Evolutionary conservation across 495 filamentous ascomycete genomes (phyloP).

Genomic region (Acidomyces sp.): DNA sequence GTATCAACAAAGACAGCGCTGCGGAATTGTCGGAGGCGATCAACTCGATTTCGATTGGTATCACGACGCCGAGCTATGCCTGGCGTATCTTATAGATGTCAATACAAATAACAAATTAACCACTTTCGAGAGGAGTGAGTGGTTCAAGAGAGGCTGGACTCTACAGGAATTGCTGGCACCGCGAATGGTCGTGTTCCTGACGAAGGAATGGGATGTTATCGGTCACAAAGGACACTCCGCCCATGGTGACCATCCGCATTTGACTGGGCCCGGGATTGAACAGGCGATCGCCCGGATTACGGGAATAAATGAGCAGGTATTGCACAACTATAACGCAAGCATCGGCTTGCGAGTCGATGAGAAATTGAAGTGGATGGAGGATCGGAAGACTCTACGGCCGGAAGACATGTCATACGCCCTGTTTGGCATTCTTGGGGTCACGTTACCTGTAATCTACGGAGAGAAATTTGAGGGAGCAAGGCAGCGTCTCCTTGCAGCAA

Average conservation of each 20-base stretch:
- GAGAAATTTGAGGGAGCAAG: conserved; percentile 4
- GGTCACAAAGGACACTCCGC: conserved; percentile 7
- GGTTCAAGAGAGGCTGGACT: conserved; percentile 13
- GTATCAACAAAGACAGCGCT: conserved; percentile 18
- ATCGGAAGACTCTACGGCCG: conserved; percentile 6
- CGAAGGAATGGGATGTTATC: conserved; percentile 8
- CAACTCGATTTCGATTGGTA: conserved; percentile 19
- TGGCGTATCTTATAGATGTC: conserved; percentile 15
- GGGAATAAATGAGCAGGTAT: conserved; percentile 1
- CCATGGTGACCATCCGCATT: neutral
- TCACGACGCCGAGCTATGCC: conserved; percentile 9
- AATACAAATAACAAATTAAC: neutral
- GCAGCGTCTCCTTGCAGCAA: conserved; percentile 6
- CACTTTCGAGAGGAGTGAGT: conserved; percentile 3
- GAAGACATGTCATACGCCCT: conserved; percentile 19
- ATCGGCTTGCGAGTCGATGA: neutral
- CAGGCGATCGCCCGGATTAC: conserved; percentile 8
- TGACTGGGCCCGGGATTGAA: neutral
- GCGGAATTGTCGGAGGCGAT: conserved; percentile 15
- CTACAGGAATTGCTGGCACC: conserved; percentile 20
- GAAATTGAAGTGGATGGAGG: conserved; percentile 14
- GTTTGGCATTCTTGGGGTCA: conserved; percentile 13
- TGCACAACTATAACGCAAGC: conserved; percentile 4
- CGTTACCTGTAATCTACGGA: conserved; percentile 10
- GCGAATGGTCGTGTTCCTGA: conserved; percentile 8